phyloP scores from a whole-genome alignment of 306 rosid species.

The Alnus rubra region DNA sequence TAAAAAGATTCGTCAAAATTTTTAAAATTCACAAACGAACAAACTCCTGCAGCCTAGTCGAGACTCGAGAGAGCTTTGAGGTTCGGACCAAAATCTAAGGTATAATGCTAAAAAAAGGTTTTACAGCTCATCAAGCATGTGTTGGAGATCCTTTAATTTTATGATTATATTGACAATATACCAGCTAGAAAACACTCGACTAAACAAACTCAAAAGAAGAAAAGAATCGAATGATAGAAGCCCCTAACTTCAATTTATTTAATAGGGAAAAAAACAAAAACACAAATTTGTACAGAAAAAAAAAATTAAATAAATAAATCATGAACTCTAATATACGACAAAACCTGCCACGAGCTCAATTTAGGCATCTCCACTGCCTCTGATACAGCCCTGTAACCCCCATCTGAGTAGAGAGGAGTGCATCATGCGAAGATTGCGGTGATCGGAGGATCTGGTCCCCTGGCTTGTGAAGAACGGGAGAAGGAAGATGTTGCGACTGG shows the following conservation, averaged over 20 bases:
- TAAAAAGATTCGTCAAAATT: neutral
- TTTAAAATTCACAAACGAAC: neutral
- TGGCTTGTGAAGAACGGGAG: constrained; percentile 5
- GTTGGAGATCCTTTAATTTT: neutral
- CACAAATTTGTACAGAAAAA: constrained; percentile 1
- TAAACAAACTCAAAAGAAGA: neutral
- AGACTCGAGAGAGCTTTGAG: neutral
- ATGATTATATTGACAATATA: neutral
- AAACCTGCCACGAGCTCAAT: neutral
- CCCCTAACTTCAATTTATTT: neutral
- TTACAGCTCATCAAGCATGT: neutral
- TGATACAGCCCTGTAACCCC: constrained; percentile 16
- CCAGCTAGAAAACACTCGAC: neutral
- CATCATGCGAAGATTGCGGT: neutral
- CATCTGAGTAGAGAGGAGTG: neutral
- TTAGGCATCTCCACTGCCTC: constrained; percentile 2
- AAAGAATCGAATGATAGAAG: neutral
- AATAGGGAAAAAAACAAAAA: neutral
- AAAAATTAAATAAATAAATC: neutral
- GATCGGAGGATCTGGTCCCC: neutral
- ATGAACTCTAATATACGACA: neutral
- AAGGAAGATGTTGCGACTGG: constrained; percentile 5
- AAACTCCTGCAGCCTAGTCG: neutral
- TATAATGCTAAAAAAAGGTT: neutral
- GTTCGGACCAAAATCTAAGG: neutral